Conservation (phyloP, 148 eudicot genomes). For the Bassia scoparia region DNA sequence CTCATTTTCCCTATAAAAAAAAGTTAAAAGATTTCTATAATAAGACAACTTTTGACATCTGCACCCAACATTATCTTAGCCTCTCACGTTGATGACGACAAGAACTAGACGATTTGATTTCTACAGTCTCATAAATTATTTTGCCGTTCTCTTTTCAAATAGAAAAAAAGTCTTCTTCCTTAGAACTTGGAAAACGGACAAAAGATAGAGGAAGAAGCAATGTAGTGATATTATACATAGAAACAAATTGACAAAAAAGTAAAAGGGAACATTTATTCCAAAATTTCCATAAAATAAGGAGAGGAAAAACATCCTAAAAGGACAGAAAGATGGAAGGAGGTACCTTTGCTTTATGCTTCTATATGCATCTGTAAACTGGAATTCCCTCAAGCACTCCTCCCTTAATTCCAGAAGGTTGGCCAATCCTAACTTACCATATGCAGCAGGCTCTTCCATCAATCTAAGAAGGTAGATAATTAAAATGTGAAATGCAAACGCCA, state of each 20-base stretch:
- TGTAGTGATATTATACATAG: neutral
- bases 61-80: neutral
- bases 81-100: neutral
- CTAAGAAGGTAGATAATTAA: constrained; percentile 31
- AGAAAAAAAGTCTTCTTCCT: neutral
- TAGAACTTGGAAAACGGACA: neutral
- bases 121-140: neutral
- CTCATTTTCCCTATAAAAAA: constrained; percentile 75
- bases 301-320: neutral
- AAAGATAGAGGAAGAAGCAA: neutral
- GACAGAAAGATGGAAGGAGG: neutral
- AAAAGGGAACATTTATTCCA: neutral
- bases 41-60: neutral
- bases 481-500: neutral
- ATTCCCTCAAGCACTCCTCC: constrained; percentile 97
- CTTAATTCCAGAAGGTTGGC: constrained; percentile 93
- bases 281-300: neutral
- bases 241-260: neutral
- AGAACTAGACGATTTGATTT: neutral
- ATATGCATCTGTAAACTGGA: constrained; percentile 85
- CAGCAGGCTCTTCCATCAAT: constrained; percentile 98
- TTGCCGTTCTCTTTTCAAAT: no score
- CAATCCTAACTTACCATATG: constrained; percentile 91
- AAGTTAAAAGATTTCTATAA: constrained; percentile 5
- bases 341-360: constrained; percentile 94